Conservation (phyloP, 352 stramenopile species). For the Globisporangium acanthophoron region DNA sequence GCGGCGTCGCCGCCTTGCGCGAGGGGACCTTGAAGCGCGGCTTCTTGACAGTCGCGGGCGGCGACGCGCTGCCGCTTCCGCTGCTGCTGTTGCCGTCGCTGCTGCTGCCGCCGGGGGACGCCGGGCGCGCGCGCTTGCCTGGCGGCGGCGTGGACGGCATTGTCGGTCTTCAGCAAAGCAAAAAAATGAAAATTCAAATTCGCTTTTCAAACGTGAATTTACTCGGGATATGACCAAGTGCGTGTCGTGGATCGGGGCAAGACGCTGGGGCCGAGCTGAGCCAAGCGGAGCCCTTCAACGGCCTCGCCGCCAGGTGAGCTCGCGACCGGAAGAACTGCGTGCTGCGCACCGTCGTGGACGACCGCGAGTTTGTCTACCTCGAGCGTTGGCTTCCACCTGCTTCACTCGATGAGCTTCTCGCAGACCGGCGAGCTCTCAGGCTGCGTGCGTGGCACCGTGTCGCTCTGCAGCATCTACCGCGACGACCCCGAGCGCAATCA, state of each 20-base stretch:
- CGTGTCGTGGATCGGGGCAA: neutral
- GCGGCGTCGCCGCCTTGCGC: conserved; percentile 12
- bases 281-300: conserved; percentile 9
- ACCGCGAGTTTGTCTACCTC: conserved; percentile 18
- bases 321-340: conserved; percentile 4
- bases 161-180: neutral
- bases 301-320: conserved; percentile 14
- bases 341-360: neutral
- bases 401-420: conserved; percentile 15
- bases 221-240: too few relatives aligned
- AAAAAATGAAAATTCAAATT: neutral
- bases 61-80: conserved; percentile 1
- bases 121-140: conserved; percentile 13
- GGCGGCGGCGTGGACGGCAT: conserved; percentile 16
- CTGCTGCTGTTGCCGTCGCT: neutral
- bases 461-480: conserved; percentile 13
- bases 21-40: conserved; percentile 8
- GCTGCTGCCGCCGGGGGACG: conserved; percentile 5
- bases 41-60: conserved; percentile 15
- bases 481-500: conserved; percentile 5
- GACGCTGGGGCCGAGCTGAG: neutral
- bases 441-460: conserved; percentile 20
- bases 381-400: conserved; percentile 12
- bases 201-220: neutral
- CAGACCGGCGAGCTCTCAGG: conserved; percentile 13